These are phyloP conservation scores for Trichoderma cornu-damae DNA, from an alignment of 2,329 filamentous ascomycete genomes.

Conservation along the genomic window DNA sequence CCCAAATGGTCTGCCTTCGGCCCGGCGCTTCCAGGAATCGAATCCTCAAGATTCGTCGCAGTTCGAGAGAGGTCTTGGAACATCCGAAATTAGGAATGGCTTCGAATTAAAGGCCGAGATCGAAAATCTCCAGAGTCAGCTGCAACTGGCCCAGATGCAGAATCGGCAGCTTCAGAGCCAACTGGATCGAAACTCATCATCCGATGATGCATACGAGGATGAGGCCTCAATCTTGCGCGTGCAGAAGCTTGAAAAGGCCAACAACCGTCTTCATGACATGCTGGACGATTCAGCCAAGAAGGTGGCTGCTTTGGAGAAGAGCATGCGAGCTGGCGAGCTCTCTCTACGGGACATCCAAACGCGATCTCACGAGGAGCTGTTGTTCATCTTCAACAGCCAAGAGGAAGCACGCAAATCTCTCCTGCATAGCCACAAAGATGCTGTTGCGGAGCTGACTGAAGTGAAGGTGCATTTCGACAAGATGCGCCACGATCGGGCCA, in stretches of 20 bases:
- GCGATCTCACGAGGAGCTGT: constrained; percentile 88
- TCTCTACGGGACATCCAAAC: constrained; percentile 88
- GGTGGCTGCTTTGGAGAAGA: constrained; percentile 81
- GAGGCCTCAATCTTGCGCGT: constrained; percentile 75
- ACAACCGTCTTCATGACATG: constrained; percentile 86
- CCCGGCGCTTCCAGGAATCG: constrained; percentile 61
- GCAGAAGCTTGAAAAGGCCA: constrained; percentile 87
- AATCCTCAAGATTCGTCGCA: constrained; percentile 67
- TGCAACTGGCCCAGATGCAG: constrained; percentile 92
- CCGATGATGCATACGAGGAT: constrained; percentile 62
- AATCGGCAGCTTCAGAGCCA: constrained; percentile 89
- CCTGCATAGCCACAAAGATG: constrained; percentile 78
- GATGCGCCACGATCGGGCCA: constrained; percentile 73
- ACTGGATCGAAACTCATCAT: constrained; percentile 62
- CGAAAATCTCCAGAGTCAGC: constrained; percentile 87
- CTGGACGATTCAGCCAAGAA: constrained; percentile 92
- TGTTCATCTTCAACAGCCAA: constrained; percentile 87
- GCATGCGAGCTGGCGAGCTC: constrained; percentile 78
- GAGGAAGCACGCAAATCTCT: constrained; percentile 81
- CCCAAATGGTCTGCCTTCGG: constrained; percentile 74
- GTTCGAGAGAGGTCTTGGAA: constrained; percentile 78
- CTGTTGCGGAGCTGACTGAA: constrained; percentile 77
- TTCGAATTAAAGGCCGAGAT: constrained; percentile 89
- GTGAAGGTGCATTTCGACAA: constrained; percentile 84
- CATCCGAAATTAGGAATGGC: constrained; percentile 75